Evolutionary conservation across 2,329 filamentous ascomycete genomes (phyloP).

Genomic region (Colletotrichum neosansevieriae): DNA sequence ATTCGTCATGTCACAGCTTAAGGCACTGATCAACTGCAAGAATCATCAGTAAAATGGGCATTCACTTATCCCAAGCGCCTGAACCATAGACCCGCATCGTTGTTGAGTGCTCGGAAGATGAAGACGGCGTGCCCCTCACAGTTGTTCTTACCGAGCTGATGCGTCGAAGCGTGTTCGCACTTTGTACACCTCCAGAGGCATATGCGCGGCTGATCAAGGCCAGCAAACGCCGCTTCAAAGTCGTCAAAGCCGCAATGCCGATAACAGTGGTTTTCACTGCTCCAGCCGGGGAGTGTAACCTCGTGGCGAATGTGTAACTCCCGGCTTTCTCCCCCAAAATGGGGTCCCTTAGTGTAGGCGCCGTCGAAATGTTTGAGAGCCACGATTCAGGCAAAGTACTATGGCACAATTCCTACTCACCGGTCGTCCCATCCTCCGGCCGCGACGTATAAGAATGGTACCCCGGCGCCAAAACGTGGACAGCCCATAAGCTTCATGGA

Average conservation of each 20-base stretch:
- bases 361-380: not conserved
- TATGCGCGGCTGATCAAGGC: slow-evolving; percentile 11
- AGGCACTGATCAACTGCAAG: not conserved
- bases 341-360: slow-evolving; percentile 16
- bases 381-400: not conserved
- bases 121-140: too few species aligned
- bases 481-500: slow-evolving; percentile 43
- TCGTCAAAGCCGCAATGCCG: not conserved
- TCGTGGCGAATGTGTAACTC: slow-evolving; percentile 14
- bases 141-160: too few species aligned
- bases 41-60: not conserved
- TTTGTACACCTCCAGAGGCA: slow-evolving; percentile 12
- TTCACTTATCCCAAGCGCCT: not conserved
- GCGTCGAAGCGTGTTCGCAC: not conserved
- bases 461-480: slow-evolving; percentile 13
- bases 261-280: not conserved
- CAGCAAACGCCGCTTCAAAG: slow-evolving; percentile 24
- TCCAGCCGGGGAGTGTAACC: not conserved
- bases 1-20: not conserved
- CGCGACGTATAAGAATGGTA: not conserved
- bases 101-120: too few species aligned
- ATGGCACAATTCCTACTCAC: not conserved
- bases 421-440: not conserved
- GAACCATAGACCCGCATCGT: too few species aligned
- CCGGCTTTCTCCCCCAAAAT: slow-evolving; percentile 30